These are phyloP conservation scores for Avena eriantha DNA, from an alignment of 176 grass and related monocot genomes.

Conservation along the genomic window DNA sequence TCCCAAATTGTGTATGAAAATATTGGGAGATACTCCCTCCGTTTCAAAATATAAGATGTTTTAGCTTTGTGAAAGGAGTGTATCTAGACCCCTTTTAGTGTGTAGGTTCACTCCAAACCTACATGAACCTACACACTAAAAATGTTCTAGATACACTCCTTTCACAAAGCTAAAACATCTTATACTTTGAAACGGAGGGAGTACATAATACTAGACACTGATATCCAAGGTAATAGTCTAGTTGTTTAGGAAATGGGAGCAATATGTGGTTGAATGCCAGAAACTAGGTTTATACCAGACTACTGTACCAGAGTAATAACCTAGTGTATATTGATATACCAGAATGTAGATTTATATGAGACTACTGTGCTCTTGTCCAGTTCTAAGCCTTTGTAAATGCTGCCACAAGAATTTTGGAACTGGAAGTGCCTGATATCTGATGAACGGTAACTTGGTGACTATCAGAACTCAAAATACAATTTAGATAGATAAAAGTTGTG, in stretches of 20 bases:
- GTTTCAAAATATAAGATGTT: too few relatives aligned
- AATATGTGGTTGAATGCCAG: neutral
- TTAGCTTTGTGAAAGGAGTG: too few relatives aligned
- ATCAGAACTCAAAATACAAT: constrained; percentile 8
- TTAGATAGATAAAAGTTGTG: neutral
- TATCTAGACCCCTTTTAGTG: too few relatives aligned
- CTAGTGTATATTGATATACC: neutral
- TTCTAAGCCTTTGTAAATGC: constrained; percentile 18
- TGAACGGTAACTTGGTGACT: neutral
- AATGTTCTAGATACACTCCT: too few relatives aligned
- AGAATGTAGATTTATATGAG: neutral
- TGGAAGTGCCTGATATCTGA: constrained; percentile 4
- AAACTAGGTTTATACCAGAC: constrained; percentile 7
- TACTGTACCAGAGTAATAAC: neutral
- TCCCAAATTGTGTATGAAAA: neutral
- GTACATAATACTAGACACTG: neutral
- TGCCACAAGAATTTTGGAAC: constrained; percentile 2
- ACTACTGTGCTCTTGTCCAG: neutral
- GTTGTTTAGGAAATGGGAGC: constrained; percentile 12
- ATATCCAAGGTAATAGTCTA: constrained; percentile 19
- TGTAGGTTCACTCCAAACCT: too few relatives aligned
- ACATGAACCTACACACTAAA: too few relatives aligned
- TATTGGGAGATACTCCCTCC: neutral
- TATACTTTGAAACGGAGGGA: too few relatives aligned
- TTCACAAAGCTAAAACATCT: too few relatives aligned